Conservation (phyloP, 805 yeast genomes). For the Groenewaldozyma tartarivorans region DNA sequence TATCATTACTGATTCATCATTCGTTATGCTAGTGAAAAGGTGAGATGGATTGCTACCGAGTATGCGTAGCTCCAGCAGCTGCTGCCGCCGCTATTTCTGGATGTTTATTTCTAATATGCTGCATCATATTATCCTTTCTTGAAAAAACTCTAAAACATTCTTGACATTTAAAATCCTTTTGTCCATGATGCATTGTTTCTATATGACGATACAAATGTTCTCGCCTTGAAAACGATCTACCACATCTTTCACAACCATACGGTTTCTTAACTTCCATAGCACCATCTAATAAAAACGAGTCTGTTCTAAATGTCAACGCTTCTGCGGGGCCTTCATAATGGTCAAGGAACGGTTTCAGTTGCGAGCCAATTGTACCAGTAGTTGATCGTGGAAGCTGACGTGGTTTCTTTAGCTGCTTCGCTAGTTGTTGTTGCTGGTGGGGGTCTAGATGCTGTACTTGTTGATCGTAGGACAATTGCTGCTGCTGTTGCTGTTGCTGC, state of each 20-base stretch:
- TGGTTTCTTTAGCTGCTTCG: too few species aligned
- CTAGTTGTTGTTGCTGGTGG: too few species aligned
- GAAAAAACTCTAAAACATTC: constrained; percentile 17
- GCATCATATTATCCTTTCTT: constrained; percentile 21
- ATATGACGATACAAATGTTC: constrained; percentile 19
- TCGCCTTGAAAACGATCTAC: constrained; percentile 18
- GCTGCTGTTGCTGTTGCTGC: too few species aligned
- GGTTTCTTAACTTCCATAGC: constrained; percentile 14
- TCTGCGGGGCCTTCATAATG: neutral
- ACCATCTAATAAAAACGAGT: constrained; percentile 4
- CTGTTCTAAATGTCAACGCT: neutral
- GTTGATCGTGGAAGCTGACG: too few species aligned
- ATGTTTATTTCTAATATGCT: constrained; percentile 19
- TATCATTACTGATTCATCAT: neutral
- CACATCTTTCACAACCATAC: constrained; percentile 15
- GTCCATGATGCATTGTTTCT: constrained; percentile 19
- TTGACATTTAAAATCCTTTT: constrained; percentile 17
- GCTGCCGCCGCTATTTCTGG: neutral
- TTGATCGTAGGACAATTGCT: too few species aligned
- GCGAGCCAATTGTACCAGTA: too few species aligned
- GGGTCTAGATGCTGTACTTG: too few species aligned
- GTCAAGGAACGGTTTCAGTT: too few species aligned
- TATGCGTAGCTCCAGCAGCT: too few species aligned
- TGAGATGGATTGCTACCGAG: neutral
- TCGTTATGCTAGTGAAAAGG: neutral